Conservation (phyloP, 2,329 filamentous ascomycete genomes). For the Cytospora paraplurivora region DNA sequence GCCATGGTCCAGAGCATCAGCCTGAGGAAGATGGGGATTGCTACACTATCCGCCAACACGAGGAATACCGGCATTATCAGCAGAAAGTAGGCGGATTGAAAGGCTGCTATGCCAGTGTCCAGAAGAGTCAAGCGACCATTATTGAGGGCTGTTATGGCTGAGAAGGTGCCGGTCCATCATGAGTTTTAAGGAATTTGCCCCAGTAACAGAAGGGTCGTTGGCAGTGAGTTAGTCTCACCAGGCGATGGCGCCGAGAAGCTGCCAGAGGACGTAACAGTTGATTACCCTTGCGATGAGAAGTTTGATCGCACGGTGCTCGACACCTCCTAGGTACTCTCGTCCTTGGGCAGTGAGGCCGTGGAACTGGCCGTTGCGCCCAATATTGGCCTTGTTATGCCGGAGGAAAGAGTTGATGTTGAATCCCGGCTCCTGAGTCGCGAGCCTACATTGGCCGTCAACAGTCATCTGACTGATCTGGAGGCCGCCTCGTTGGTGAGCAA, state of each 20-base stretch:
- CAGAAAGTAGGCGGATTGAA: slow-evolving; percentile 42
- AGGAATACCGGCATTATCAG: slow-evolving; percentile 36
- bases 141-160: slow-evolving; percentile 58
- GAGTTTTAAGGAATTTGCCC: slow-evolving; percentile 44
- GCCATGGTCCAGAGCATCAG: slow-evolving; percentile 15
- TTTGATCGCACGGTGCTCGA: slow-evolving; percentile 64
- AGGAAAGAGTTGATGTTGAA: slow-evolving; percentile 39
- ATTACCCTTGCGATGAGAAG: slow-evolving; percentile 63
- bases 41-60: slow-evolving; percentile 52
- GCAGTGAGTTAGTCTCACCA: slow-evolving; percentile 49
- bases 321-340: slow-evolving; percentile 60
- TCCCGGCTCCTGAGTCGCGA: slow-evolving; percentile 10
- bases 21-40: slow-evolving; percentile 55
- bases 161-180: slow-evolving; percentile 60
- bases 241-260: slow-evolving; percentile 58
- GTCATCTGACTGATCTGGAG: slow-evolving; percentile 2
- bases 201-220: slow-evolving; percentile 1
- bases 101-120: slow-evolving; percentile 54
- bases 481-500: slow-evolving; percentile 8
- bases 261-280: slow-evolving; percentile 61
- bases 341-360: slow-evolving; percentile 55
- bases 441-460: background rate
- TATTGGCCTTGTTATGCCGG: slow-evolving; percentile 38
- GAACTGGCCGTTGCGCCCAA: slow-evolving; percentile 57
- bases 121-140: slow-evolving; percentile 59